Conservation (phyloP, 163 green algal species). For the Volvox carteri region DNA sequence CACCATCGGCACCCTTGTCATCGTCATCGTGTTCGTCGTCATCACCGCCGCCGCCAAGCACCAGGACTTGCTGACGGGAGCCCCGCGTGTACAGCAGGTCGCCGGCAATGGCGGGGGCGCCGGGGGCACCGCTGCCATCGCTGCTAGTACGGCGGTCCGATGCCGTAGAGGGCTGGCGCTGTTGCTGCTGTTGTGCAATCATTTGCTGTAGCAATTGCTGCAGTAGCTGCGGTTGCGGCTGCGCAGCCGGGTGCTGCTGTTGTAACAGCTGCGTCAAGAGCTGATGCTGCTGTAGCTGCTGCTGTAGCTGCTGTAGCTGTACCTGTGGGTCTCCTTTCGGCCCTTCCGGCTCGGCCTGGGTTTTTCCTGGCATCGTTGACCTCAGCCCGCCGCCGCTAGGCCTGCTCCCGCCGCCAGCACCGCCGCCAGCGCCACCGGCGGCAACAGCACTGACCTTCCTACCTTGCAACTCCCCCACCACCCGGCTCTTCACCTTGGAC, state of each 20-base stretch:
- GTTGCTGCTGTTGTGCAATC: neutral
- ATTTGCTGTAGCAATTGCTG: neutral
- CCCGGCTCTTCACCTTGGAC: no score
- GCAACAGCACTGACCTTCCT: neutral
- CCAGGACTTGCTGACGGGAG: slow-evolving; percentile 14
- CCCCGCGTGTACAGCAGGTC: slow-evolving; percentile 4
- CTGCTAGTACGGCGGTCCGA: neutral
- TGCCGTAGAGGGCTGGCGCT: neutral
- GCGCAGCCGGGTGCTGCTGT: neutral
- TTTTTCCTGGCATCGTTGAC: neutral
- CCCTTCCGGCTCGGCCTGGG: neutral
- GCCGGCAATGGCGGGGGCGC: neutral
- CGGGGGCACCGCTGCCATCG: neutral
- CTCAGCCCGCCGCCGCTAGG: neutral
- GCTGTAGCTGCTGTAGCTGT: neutral
- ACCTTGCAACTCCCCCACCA: no score
- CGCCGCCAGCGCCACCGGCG: neutral
- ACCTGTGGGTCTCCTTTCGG: neutral
- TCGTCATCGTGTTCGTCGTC: neutral
- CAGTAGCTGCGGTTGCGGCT: neutral
- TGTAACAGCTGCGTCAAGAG: neutral
- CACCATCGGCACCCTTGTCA: neutral
- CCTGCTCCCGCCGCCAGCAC: neutral
- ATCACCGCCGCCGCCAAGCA: neutral
- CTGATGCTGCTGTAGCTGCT: neutral